A percentile compares a stretch with the other conserved stretches of the same genome.
phyloP scores from a whole-genome alignment of 208 protist genomes.

The Porcisia deanei region DNA sequence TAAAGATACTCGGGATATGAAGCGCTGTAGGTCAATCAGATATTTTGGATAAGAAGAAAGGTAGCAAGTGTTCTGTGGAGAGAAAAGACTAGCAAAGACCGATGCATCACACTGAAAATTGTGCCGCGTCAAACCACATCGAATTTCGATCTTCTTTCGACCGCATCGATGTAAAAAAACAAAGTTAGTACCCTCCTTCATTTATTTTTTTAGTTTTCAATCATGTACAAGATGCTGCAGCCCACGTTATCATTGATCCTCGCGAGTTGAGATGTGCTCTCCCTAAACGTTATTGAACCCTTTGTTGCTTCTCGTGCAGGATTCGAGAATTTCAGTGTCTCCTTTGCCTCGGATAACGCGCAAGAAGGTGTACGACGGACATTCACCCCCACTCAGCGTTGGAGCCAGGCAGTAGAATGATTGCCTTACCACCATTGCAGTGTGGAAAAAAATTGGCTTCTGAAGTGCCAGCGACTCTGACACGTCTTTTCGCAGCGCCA shows the following conservation, averaged over 20 bases:
- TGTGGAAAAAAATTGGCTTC: constrained; percentile 32
- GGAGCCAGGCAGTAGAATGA: constrained; percentile 49
- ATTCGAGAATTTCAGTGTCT: constrained; percentile 52
- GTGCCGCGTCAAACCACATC: background rate
- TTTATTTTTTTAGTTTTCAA: background rate
- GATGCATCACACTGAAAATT: background rate
- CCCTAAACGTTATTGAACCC: constrained; percentile 29
- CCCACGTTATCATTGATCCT: background rate
- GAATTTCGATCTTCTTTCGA: background rate
- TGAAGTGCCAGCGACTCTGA: constrained; percentile 21
- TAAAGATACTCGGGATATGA: background rate
- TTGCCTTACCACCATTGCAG: constrained; percentile 44
- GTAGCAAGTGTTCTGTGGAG: background rate
- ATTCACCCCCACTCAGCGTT: constrained; percentile 29
- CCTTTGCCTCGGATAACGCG: constrained; percentile 43
- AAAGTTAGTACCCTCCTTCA: background rate
- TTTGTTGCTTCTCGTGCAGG: constrained; percentile 44
- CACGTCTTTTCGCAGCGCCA: constrained; percentile 39
- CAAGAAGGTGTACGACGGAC: constrained; percentile 73
- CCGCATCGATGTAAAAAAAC: background rate
- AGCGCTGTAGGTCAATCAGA: background rate
- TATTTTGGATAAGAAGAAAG: constrained; percentile 5
- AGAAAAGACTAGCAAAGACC: background rate
- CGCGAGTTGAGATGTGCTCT: background rate
- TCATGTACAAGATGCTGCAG: background rate